Percentiles rank a stretch among this genome's conserved stretches.
These are phyloP conservation scores for Colletotrichum sp. DNA, from an alignment of 2,329 filamentous ascomycete species.

Conservation along the genomic window DNA sequence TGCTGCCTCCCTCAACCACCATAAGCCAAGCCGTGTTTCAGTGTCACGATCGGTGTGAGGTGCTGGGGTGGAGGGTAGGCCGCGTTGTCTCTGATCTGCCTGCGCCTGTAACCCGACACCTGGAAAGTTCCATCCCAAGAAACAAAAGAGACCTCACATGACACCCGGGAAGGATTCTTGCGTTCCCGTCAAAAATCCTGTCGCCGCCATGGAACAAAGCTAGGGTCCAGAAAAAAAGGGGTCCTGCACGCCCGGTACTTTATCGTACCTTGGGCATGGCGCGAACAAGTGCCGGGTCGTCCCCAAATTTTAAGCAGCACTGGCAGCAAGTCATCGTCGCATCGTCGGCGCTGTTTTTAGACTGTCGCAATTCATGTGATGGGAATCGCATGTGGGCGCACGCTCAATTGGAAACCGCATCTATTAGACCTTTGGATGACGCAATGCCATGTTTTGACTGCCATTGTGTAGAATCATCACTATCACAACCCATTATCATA, in stretches of 20 bases:
- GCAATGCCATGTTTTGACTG: background rate
- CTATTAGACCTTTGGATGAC: background rate
- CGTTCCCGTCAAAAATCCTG: background rate
- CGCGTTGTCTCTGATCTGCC: background rate
- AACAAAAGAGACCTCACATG: background rate
- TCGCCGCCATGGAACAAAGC: background rate
- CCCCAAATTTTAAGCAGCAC: constrained; percentile 13
- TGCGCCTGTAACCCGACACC: background rate
- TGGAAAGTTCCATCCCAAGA: background rate
- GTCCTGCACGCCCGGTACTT: background rate
- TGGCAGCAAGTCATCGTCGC: background rate
- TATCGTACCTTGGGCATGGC: background rate
- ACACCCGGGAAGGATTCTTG: background rate
- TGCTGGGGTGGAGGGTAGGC: background rate
- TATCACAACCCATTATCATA: background rate
- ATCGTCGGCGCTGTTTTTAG: background rate
- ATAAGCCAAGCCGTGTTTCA: background rate
- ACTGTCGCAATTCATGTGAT: background rate
- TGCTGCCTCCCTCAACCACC: background rate
- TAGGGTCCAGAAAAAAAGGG: background rate
- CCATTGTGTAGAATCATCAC: background rate
- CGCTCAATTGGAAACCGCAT: background rate
- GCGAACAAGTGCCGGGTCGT: background rate
- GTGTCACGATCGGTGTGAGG: background rate
- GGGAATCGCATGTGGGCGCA: background rate